Evolutionary conservation across 768 basidiomycete genomes (phyloP), one percentile per base, ranked within the genome.

Genomic region (Xanthoconium stramineum): DNA sequence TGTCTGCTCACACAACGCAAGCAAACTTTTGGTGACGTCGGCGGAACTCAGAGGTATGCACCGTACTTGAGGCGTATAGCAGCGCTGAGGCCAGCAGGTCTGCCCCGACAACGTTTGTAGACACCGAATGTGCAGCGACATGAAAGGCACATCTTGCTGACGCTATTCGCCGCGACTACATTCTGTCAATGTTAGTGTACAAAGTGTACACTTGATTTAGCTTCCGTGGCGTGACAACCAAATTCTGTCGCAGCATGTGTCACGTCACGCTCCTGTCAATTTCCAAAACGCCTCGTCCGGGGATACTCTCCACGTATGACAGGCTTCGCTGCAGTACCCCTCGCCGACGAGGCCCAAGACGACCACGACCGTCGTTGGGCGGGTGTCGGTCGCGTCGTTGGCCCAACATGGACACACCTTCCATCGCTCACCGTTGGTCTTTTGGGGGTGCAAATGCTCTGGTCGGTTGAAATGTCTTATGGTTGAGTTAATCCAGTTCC

Each of bases 61-160:
- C n/a, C n/a, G n/a, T 98, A 94, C 74, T 96, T 98, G 51, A 99
- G 75, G 6, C 94, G 82, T 57, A 98, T 98, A 6, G 95, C 96
- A n/a, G 96, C 94, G 60, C 87, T 88, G 58, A 99, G 80, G 6
- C 97, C 97, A 0, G 97, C 96, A 0, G 97, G 97, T 3, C 95
- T 96, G 82, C 95, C 11, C 96, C 96, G 54, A 97, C 94, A 66
- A 99, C 98, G 71, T n/a, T n/a, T n/a, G n/a, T n/a, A n/a, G n/a
- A n/a, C n/a, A n/a, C n/a, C n/a, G n/a, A n/a, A n/a, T n/a, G 24
- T 11, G 24, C 28, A 4, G 61, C 57, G 28, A 35, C n/a, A 48
- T 65, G 64, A n/a, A 69, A 59, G 12, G 56, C 60, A 17, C 68
- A 62, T 24, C 53, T 28, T 11, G 53, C 37, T 14, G n/a, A 35